A percentile compares a stretch with the other conserved stretches of the same genome.
phyloP scores from a whole-genome alignment of 2,329 filamentous ascomycete species.

The Calonectria ilicicola region DNA sequence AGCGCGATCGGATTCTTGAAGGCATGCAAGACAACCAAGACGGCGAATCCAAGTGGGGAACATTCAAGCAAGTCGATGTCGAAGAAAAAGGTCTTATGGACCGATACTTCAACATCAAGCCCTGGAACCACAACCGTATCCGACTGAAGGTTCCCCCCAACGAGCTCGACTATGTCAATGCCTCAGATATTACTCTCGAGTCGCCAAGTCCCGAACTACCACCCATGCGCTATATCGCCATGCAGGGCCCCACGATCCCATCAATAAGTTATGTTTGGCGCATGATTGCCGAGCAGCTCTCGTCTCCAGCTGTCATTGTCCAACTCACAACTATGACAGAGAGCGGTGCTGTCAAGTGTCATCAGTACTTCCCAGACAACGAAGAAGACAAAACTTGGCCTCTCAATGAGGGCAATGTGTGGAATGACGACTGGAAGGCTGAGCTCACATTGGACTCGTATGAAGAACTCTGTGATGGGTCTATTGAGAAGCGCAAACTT shows the following conservation, averaged over 20 bases:
- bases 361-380: constrained; percentile 82
- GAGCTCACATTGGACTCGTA: constrained; percentile 75
- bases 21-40: constrained; percentile 51
- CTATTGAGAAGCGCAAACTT: constrained; percentile 82
- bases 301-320: constrained; percentile 83
- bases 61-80: constrained; percentile 49
- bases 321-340: constrained; percentile 96
- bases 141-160: constrained; percentile 82
- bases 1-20: constrained; percentile 60
- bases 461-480: constrained; percentile 66
- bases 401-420: constrained; percentile 74
- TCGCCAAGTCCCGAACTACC: constrained; percentile 54
- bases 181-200: constrained; percentile 74
- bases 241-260: constrained; percentile 86
- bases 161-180: constrained; percentile 84
- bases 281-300: constrained; percentile 87
- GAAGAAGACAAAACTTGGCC: constrained; percentile 64
- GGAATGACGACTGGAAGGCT: constrained; percentile 75
- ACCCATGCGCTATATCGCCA: constrained; percentile 82
- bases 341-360: constrained; percentile 83
- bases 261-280: constrained; percentile 90
- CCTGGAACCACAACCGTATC: constrained; percentile 88
- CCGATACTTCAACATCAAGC: constrained; percentile 90
- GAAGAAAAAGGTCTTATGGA: constrained; percentile 66
- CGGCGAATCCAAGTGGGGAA: constrained; percentile 49